Conservation (phyloP, 148 eudicot genomes). For the Vaccinium darrowii region DNA sequence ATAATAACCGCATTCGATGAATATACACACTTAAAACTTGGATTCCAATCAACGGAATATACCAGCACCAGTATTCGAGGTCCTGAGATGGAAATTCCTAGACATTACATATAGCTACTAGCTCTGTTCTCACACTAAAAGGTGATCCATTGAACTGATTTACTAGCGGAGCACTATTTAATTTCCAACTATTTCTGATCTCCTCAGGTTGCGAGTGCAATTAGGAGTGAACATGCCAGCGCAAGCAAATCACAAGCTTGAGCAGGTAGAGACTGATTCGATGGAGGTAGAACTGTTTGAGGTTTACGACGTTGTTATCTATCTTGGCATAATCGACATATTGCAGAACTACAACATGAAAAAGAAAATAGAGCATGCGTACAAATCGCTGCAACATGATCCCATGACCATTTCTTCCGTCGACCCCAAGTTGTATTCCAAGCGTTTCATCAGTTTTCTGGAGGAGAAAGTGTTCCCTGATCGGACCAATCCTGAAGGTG, state of each 20-base stretch:
- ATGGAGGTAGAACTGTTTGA: constrained; percentile 78
- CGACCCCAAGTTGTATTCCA: constrained; percentile 67
- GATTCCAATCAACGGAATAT: too few relatives aligned
- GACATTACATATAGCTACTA: not conserved
- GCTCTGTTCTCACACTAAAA: not conserved
- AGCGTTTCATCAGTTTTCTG: constrained; percentile 66
- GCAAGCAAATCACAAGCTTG: constrained; percentile 62
- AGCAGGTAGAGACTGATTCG: constrained; percentile 47
- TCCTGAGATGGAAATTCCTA: constrained; percentile 1
- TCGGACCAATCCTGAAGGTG: constrained; percentile 34
- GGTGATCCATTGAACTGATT: not conserved
- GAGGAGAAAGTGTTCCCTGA: constrained; percentile 70
- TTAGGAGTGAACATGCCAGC: constrained; percentile 99
- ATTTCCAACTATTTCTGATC: not conserved
- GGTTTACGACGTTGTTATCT: constrained; percentile 91
- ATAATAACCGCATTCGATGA: too few relatives aligned
- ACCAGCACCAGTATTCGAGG: not conserved
- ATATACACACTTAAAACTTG: too few relatives aligned
- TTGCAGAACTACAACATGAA: constrained; percentile 77
- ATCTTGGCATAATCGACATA: constrained; percentile 91
- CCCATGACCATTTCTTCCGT: constrained; percentile 70
- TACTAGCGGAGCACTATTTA: not conserved
- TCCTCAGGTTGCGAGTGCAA: constrained; percentile 79
- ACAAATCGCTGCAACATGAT: constrained; percentile 60
- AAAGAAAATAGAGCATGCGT: constrained; percentile 75